These are phyloP conservation scores for Penicillium salamii DNA, from an alignment of 495 filamentous ascomycete species.

Conservation along the genomic window DNA sequence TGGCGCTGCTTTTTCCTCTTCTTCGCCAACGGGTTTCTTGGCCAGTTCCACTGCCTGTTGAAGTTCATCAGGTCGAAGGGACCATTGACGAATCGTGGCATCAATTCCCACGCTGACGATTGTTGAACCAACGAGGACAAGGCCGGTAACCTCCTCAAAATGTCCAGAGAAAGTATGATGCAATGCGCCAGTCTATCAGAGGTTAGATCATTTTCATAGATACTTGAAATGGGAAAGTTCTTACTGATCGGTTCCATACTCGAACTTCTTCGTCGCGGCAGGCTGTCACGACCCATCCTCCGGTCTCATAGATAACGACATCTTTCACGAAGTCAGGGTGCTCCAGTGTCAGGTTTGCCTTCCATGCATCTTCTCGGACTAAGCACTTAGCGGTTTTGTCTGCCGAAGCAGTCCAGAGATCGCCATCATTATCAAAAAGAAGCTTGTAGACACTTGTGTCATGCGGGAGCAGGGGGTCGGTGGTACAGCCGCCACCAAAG, in stretches of 20 bases:
- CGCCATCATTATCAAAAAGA: slow-evolving; percentile 67
- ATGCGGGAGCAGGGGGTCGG: slow-evolving; percentile 69
- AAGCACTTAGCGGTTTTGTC: slow-evolving; percentile 81
- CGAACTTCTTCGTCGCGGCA: slow-evolving; percentile 90
- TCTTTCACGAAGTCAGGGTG: slow-evolving; percentile 91
- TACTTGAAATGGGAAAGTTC: slow-evolving; percentile 3
- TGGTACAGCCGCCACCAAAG: slow-evolving; percentile 43
- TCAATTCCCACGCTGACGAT: slow-evolving; percentile 85
- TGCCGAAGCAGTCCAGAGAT: slow-evolving; percentile 87
- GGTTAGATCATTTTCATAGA: slow-evolving; percentile 20
- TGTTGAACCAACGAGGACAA: slow-evolving; percentile 59
- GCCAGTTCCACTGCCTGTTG: slow-evolving; percentile 58
- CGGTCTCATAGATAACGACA: slow-evolving; percentile 65
- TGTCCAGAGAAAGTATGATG: slow-evolving; percentile 79
- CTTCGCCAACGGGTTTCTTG: slow-evolving; percentile 48
- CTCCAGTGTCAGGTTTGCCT: slow-evolving; percentile 63
- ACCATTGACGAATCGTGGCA: slow-evolving; percentile 81
- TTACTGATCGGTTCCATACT: slow-evolving; percentile 72
- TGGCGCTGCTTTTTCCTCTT: slow-evolving; percentile 23
- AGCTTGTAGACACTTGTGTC: slow-evolving; percentile 87
- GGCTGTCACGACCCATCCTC: slow-evolving; percentile 82
- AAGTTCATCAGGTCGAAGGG: slow-evolving; percentile 61
- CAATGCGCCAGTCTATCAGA: slow-evolving; percentile 61
- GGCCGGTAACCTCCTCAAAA: slow-evolving; percentile 85
- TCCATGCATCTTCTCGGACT: slow-evolving; percentile 60